Conservation (phyloP, 1,284 basidiomycete genomes). For the Amylostereum chailletii region DNA sequence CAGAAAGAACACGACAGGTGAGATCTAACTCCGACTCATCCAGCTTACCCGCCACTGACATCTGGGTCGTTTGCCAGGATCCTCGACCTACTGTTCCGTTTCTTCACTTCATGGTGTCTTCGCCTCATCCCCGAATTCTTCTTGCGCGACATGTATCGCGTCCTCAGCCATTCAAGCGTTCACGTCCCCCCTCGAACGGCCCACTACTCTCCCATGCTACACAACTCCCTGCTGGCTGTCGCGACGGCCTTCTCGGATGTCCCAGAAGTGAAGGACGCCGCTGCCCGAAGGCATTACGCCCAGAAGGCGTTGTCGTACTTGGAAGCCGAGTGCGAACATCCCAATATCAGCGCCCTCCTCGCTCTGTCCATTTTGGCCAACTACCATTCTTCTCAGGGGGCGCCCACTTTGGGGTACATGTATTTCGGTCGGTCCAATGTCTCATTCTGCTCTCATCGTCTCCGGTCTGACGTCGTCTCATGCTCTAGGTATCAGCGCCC, state of each 20-base stretch:
- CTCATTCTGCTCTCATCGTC: background rate
- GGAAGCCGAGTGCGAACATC: constrained; percentile 47
- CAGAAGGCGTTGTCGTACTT: constrained; percentile 44
- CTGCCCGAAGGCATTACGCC: constrained; percentile 40
- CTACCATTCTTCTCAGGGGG: constrained; percentile 47
- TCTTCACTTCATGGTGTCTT: constrained; percentile 51
- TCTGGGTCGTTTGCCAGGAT: constrained; percentile 22
- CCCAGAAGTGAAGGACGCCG: constrained; percentile 34
- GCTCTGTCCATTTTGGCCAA: constrained; percentile 49
- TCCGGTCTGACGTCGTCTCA: constrained; percentile 2
- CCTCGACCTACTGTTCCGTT: constrained; percentile 50
- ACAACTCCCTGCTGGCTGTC: constrained; percentile 57
- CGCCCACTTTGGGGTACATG: constrained; percentile 48
- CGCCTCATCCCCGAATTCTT: constrained; percentile 39
- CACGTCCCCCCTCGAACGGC: constrained; percentile 38
- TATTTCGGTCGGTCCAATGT: constrained; percentile 38
- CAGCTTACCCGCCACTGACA: constrained; percentile 1
- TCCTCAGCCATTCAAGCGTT: constrained; percentile 36
- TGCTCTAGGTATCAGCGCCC: constrained; percentile 39
- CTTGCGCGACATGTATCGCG: constrained; percentile 48
- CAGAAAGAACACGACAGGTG: constrained; percentile 42
- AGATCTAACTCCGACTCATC: background rate
- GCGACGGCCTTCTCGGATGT: constrained; percentile 52
- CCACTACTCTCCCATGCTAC: constrained; percentile 65
- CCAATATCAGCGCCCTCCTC: constrained; percentile 50